Evolutionary conservation across 129 eudicot species (phyloP).

Genomic region (Chrysanthemum lavandulifolium): DNA sequence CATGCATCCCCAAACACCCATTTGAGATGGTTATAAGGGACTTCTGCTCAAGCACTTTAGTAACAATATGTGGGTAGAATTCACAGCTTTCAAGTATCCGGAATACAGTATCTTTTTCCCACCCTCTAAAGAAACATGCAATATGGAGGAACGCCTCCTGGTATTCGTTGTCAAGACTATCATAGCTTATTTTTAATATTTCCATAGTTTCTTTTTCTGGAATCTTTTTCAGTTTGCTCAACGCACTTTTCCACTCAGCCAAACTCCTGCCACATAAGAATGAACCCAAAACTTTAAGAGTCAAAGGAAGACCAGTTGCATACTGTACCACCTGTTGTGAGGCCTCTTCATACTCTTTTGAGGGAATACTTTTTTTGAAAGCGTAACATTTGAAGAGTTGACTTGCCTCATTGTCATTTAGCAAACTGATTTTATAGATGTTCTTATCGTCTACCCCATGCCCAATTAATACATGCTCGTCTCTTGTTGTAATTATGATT

Average conservation of each 20-base stretch:
- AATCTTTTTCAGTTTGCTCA: constrained; percentile 18
- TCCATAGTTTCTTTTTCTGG: constrained; percentile 22
- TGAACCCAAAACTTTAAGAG: constrained; percentile 29
- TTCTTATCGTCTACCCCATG: constrained; percentile 13
- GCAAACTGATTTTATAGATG: constrained; percentile 15
- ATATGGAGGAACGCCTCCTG: constrained; percentile 28
- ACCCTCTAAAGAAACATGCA: constrained; percentile 35
- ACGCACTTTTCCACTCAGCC: constrained; percentile 23
- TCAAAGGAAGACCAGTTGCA: constrained; percentile 27
- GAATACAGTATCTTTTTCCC: constrained; percentile 9
- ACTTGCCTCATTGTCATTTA: constrained; percentile 20
- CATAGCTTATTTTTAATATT: constrained; percentile 28
- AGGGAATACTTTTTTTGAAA: constrained; percentile 16
- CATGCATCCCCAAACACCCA: constrained; percentile 27
- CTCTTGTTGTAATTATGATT: too few relatives aligned
- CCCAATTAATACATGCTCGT: neutral
- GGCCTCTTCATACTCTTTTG: constrained; percentile 15
- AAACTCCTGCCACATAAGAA: constrained; percentile 20
- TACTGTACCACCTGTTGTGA: constrained; percentile 18
- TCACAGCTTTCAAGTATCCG: constrained; percentile 27
- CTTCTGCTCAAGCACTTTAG: constrained; percentile 22
- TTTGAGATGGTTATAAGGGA: constrained; percentile 18
- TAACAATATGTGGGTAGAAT: constrained; percentile 19
- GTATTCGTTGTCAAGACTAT: constrained; percentile 19
- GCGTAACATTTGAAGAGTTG: constrained; percentile 25